Conservation (phyloP, 805 yeast genomes). For the Saccharomyces paradoxus region DNA sequence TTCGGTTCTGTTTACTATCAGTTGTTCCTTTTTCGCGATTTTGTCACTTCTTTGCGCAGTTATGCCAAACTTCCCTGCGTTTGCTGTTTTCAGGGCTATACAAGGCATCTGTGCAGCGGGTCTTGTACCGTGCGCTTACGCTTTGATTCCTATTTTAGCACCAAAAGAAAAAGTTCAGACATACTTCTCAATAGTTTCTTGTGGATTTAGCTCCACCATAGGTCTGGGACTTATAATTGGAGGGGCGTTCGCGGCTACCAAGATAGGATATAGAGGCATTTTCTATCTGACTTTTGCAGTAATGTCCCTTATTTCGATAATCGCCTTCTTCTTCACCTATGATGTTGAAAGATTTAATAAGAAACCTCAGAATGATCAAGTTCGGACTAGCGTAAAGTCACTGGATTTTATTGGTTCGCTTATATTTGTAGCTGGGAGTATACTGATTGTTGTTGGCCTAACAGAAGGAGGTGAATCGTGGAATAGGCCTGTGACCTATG, state of each 20-base stretch:
- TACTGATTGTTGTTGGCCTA: constrained; percentile 37
- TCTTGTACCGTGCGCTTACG: constrained; percentile 33
- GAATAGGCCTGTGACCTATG: constrained; percentile 35
- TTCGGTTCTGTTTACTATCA: constrained; percentile 24
- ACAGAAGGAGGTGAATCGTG: constrained; percentile 40
- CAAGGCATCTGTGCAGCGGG: constrained; percentile 40
- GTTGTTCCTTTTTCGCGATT: constrained; percentile 20
- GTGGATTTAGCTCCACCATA: constrained; percentile 25
- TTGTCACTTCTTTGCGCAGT: constrained; percentile 32
- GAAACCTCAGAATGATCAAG: constrained; percentile 12
- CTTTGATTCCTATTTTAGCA: constrained; percentile 28
- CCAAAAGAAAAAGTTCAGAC: constrained; percentile 22
- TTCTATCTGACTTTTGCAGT: constrained; percentile 35
- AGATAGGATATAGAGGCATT: constrained; percentile 34
- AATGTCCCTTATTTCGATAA: constrained; percentile 13
- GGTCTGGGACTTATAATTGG: constrained; percentile 38
- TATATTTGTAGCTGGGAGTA: constrained; percentile 29
- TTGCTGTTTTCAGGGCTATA: constrained; percentile 38
- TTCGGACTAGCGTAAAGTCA: constrained; percentile 13
- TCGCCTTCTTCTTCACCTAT: constrained; percentile 25
- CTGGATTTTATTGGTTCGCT: constrained; percentile 33
- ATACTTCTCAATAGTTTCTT: constrained; percentile 24
- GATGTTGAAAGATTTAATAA: constrained; percentile 21
- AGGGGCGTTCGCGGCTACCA: constrained; percentile 36
- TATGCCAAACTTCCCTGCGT: constrained; percentile 30